Evolutionary conservation across 805 yeast species (phyloP), one percentile per base, ranked within the genome.

Genomic region (Candida alai): DNA sequence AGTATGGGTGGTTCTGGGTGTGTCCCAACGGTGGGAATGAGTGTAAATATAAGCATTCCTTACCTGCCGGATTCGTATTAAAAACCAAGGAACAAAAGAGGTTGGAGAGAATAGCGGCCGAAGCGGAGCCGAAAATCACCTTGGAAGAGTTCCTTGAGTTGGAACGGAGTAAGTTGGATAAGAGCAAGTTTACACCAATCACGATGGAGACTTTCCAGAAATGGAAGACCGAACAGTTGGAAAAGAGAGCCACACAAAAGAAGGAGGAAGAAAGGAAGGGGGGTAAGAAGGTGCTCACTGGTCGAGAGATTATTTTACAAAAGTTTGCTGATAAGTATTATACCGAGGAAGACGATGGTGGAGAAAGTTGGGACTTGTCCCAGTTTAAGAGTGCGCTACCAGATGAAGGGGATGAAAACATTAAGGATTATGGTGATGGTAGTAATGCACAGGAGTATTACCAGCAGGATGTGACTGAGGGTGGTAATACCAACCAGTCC

Each of bases 1-100:
- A 90, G 56, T 93, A 93, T 57, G 98, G 98, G 54, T 93, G 98
- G 98, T 89, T 93, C 63, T 93, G 98, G 98, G 72, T 74, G 14
- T 93, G 98, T 68, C 98, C 98, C 18, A 86, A 86, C 48, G 89
- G 90, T 25, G 97, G 96, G 45, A 78, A 83, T 41, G 82, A 77
- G 41, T 93, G 99, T 76, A 90, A 82, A 69, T 93, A 93, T 68
- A 80, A 77, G 61, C 99, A 93, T 62, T 84, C 97, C 6, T 71
- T 93, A 53, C 99, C 99, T 25, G 89, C 94, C 30, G 99, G 98
- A 1, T 94, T 88, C 61, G 94, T 86, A 39, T 75, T 93, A 65
- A 93, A 93, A 72, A 94, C 98, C 23, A 90, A 89, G 63, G 98
- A 93, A 57, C 96, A 93, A 60, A 83, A 85, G 72, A 75, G 88